These are phyloP conservation scores for Streptanthus diversifolius DNA, from an alignment of 345 rosid genomes.

Conservation along the genomic window DNA sequence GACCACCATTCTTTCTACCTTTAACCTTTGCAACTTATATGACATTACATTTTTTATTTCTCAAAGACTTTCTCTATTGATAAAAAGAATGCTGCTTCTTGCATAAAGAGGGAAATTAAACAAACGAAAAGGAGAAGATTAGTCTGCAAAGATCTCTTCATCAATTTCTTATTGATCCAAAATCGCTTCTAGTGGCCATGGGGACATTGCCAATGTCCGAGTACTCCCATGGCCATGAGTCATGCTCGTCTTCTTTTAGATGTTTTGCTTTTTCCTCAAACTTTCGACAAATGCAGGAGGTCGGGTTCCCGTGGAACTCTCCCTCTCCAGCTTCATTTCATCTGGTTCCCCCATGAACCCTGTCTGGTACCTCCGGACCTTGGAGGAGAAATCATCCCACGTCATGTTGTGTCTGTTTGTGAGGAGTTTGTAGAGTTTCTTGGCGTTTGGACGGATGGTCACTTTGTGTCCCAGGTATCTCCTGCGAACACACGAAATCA, in stretches of 20 bases:
- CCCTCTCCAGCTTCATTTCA: conserved; percentile 74
- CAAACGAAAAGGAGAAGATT: background rate
- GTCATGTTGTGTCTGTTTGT: conserved; percentile 59
- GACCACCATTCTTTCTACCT: conserved; percentile 10
- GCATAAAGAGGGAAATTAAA: background rate
- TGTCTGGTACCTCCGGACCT: conserved; percentile 50
- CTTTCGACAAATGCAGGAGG: conserved; percentile 69
- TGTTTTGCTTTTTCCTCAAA: conserved; percentile 22
- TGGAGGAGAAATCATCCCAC: conserved; percentile 79
- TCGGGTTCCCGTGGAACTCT: conserved; percentile 85
- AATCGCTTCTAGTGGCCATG: conserved; percentile 1
- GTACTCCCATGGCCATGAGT: conserved; percentile 38
- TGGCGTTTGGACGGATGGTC: conserved; percentile 81
- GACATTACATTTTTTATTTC: background rate
- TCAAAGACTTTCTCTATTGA: background rate
- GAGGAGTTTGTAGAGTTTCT: conserved; percentile 65
- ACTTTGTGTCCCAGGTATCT: conserved; percentile 92
- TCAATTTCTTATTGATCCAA: background rate
- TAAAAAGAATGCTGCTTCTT: conserved; percentile 1
- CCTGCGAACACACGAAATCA: conserved; percentile 37
- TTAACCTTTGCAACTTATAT: conserved; percentile 3
- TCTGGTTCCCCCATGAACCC: conserved; percentile 93
- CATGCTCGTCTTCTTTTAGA: conserved; percentile 46
- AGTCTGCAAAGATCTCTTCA: background rate
- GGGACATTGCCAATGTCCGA: conserved; percentile 26